These are phyloP conservation scores for Penicillium turbatum DNA, from an alignment of 495 filamentous ascomycete species.

Conservation along the genomic window DNA sequence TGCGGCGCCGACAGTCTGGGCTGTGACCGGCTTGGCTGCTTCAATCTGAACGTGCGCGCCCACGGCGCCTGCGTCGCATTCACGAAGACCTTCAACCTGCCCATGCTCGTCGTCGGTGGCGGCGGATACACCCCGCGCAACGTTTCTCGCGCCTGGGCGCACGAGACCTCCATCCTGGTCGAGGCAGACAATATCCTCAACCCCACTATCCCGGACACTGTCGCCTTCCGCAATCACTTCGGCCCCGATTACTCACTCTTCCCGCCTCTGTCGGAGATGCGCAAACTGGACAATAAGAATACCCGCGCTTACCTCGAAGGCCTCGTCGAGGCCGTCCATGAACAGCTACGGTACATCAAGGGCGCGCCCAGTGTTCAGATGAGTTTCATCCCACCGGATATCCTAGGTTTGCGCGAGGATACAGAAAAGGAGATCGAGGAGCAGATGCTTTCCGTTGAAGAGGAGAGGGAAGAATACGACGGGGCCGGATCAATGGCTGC, in stretches of 20 bases:
- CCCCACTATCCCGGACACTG: conserved; percentile 63
- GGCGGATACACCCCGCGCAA: conserved; percentile 98
- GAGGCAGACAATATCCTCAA: conserved; percentile 67
- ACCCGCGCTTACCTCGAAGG: conserved; percentile 66
- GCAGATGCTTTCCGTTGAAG: conserved; percentile 58
- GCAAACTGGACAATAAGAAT: conserved; percentile 73
- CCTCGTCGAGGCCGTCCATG: conserved; percentile 67
- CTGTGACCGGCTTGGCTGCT: conserved; percentile 87
- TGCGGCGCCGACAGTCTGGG: conserved; percentile 95
- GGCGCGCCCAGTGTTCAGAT: conserved; percentile 84
- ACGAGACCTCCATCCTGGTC: conserved; percentile 89
- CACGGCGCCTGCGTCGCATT: conserved; percentile 89
- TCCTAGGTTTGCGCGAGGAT: conserved; percentile 68
- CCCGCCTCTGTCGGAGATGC: conserved; percentile 66
- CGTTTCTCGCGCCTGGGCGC: conserved; percentile 92
- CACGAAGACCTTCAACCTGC: conserved; percentile 71
- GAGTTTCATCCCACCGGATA: conserved; percentile 72
- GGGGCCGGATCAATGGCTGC: conserved; percentile 22
- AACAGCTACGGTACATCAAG: conserved; percentile 82
- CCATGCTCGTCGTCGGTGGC: conserved; percentile 85
- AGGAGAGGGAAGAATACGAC: conserved; percentile 43
- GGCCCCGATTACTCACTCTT: conserved; percentile 74
- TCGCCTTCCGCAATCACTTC: conserved; percentile 77
- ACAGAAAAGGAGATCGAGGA: conserved; percentile 75
- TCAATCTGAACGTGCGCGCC: conserved; percentile 92